Base-by-base conservation (phyloP, 768 basidiomycete genomes). In the Erythrobasidium yunnanense region DNA sequence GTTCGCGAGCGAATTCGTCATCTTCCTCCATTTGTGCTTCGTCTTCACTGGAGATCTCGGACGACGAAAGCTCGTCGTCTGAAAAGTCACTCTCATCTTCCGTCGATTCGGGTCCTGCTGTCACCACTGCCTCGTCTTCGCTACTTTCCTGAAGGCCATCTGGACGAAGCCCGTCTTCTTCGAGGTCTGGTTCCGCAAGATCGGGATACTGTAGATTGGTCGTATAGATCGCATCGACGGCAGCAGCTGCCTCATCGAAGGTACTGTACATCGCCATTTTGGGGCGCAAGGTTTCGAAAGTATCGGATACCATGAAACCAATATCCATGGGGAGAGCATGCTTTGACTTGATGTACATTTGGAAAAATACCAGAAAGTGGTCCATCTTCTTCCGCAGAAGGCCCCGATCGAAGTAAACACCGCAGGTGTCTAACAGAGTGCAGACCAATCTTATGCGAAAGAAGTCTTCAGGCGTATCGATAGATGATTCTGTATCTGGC, bases 331-430 rank as follows among this genome's bases (percentile, higher is more conserved):
- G 86, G n/a, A 92, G 75, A 23, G 70, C 46, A 4, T 84, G 79
- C 77, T 99, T 99, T 79, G 87, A 88, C n/a, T 85, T 80, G 17
- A 87, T 80, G 75, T 97, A 99, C 71, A 90, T 90, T 82, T 97
- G 90, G 77, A 97, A 96, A 78, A 95, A 91, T 15, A 83, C 80
- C 69, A 99, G 77, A 74, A 95, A 93, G 71, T 85, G 86, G 77
- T 97, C 95, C 23, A 99, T 78, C 75, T 92, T 96, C 79, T 87
- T 87, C 76, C 85, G 88, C 75, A 90, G 87, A 3, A 86, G 84
- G 0, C 93, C 95, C 42, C 86, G 84, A 76, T 96, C 93, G 76
- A 99, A 97, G 77, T 93, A 97, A 82, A 92, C 89, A 20, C 93
- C 95, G 74, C 90, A 92, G 0, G 92, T 90, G 76, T 97, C 93